These are phyloP conservation scores for Penicillium goetzii DNA, from an alignment of 495 filamentous ascomycete genomes.

Conservation along the genomic window DNA sequence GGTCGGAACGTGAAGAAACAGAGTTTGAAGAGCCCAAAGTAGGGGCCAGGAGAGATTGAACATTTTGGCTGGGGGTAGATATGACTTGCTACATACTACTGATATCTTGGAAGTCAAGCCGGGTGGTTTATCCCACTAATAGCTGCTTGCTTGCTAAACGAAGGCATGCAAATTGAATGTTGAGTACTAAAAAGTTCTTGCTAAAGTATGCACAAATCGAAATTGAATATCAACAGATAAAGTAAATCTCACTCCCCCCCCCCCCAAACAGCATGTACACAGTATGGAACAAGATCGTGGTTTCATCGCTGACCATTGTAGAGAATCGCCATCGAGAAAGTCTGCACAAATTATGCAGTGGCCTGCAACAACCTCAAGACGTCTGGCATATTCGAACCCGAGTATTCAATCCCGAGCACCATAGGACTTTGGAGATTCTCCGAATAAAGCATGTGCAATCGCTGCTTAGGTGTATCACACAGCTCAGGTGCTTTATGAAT, in stretches of 20 bases:
- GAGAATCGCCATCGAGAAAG: background rate
- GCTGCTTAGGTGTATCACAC: slow-evolving; percentile 14
- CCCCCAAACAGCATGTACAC: background rate
- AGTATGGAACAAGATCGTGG: background rate
- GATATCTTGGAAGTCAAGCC: background rate
- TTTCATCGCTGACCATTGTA: background rate
- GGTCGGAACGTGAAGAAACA: slow-evolving; percentile 13
- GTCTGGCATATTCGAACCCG: slow-evolving; percentile 28
- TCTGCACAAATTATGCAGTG: background rate
- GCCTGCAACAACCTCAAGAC: slow-evolving; percentile 26
- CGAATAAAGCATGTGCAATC: slow-evolving; percentile 28
- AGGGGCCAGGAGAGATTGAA: background rate
- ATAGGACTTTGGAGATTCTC: slow-evolving; percentile 23
- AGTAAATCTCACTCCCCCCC: background rate
- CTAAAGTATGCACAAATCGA: no score
- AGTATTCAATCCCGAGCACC: slow-evolving; percentile 33
- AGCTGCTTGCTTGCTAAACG: background rate
- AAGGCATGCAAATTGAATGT: background rate
- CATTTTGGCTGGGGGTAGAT: background rate
- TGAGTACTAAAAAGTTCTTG: background rate
- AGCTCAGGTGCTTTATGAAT: slow-evolving; percentile 21
- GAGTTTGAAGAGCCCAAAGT: background rate
- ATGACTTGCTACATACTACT: background rate
- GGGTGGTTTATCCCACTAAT: background rate
- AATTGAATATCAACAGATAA: background rate